These are phyloP conservation scores for Chalara sp. DNA, from an alignment of 2,329 filamentous ascomycete species.

Conservation along the genomic window DNA sequence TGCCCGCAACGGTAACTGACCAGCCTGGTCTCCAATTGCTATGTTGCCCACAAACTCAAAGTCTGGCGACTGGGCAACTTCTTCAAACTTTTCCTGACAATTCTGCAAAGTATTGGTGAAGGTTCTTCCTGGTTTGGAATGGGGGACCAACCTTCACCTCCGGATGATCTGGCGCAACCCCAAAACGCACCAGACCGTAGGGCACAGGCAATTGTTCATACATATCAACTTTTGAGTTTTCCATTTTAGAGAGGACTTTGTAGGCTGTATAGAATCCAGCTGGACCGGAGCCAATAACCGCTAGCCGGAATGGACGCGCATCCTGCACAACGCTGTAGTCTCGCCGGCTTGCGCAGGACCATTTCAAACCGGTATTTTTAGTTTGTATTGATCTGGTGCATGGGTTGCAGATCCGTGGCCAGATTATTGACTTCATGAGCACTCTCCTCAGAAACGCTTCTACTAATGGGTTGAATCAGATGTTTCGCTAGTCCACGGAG, in stretches of 20 bases:
- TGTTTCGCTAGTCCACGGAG: no score
- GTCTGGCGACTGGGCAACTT: conserved; percentile 72
- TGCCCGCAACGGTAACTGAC: conserved; percentile 55
- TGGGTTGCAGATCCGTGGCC: conserved; percentile 22
- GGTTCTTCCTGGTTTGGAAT: neutral
- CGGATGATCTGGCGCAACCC: conserved; percentile 96
- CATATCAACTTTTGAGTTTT: conserved; percentile 78
- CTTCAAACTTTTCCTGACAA: conserved; percentile 87
- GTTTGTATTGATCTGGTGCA: conserved; percentile 14
- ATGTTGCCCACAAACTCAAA: conserved; percentile 93
- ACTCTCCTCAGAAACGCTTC: conserved; percentile 8
- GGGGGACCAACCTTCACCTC: conserved; percentile 73
- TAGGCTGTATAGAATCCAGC: conserved; percentile 95
- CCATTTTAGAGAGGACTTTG: conserved; percentile 70
- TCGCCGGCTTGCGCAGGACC: no score
- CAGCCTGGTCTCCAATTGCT: conserved; percentile 55
- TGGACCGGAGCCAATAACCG: conserved; percentile 86
- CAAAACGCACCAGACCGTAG: conserved; percentile 86
- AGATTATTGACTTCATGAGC: conserved; percentile 18
- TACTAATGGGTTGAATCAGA: neutral
- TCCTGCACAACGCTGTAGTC: conserved; percentile 2
- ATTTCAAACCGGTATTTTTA: neutral
- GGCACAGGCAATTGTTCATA: conserved; percentile 91
- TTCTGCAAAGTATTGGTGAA: conserved; percentile 50
- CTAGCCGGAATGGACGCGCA: conserved; percentile 62